Conservation (phyloP, 768 basidiomycete genomes). For the Mycena vitilis region DNA sequence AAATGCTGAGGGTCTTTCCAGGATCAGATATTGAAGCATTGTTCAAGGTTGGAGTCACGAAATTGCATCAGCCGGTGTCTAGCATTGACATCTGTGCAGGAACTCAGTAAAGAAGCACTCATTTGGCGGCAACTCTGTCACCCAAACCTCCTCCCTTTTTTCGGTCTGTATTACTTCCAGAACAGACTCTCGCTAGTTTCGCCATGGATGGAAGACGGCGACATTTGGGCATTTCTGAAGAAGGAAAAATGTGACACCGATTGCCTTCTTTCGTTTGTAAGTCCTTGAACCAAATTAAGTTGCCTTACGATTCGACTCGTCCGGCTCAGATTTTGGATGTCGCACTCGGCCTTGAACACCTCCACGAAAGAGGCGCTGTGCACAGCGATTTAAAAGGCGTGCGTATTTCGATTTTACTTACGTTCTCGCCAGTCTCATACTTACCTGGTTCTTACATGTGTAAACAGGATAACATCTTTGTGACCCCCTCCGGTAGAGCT, state of each 20-base stretch:
- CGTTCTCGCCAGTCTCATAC: too few species aligned
- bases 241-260: neutral
- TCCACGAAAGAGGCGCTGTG: neutral
- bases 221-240: conserved; percentile 18
- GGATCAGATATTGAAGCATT: neutral
- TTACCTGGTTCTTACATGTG: too few species aligned
- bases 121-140: conserved; percentile 5
- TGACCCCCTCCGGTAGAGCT: too few species aligned
- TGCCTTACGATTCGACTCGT: neutral
- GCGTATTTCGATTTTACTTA: too few species aligned
- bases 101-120: neutral
- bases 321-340: conserved; percentile 1
- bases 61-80: neutral
- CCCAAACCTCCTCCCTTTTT: conserved; percentile 35
- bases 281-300: neutral
- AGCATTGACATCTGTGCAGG: neutral
- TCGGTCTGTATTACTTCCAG: conserved; percentile 19
- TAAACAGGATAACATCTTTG: too few species aligned
- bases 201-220: conserved; percentile 30
- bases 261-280: neutral
- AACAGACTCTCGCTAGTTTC: conserved; percentile 28
- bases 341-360: neutral
- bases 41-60: neutral
- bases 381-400: neutral
- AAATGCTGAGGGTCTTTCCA: neutral